phyloP scores from a whole-genome alignment of 805 yeast genomes.

The Yarrowia sp. region DNA sequence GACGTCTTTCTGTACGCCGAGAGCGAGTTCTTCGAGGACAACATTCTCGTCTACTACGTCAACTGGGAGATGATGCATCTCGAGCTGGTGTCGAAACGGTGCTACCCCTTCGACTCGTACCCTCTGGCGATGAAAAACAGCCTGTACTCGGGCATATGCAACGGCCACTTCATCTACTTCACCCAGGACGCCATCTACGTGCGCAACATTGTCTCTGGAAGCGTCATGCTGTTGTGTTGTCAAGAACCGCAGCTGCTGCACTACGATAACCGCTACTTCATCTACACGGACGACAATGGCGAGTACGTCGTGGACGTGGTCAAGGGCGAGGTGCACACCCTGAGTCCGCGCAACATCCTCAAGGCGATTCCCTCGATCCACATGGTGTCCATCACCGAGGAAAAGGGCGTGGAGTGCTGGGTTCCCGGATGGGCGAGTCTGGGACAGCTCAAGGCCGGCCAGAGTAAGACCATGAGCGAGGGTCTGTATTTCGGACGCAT shows the following conservation, averaged over 20 bases:
- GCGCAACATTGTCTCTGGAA: background rate
- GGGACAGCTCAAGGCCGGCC: background rate
- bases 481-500: background rate
- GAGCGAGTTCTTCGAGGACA: background rate
- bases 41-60: conserved; percentile 4
- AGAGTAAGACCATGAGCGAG: background rate
- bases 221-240: background rate
- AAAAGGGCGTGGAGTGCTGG: background rate
- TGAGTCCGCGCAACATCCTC: background rate
- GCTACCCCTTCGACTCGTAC: background rate
- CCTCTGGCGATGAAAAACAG: conserved; percentile 2
- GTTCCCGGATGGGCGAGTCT: conserved; percentile 4
- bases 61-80: background rate
- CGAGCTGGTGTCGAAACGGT: background rate
- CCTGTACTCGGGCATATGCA: background rate
- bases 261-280: conserved; percentile 1
- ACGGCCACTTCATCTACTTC: background rate
- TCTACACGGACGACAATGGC: background rate
- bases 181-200: background rate
- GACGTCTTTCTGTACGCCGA: background rate
- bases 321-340: background rate
- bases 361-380: background rate
- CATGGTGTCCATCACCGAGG: background rate
- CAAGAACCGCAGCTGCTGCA: background rate
- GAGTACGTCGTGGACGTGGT: background rate